Conservation (phyloP, 2,329 filamentous ascomycete genomes). For the Akanthomyces uredinophilus region DNA sequence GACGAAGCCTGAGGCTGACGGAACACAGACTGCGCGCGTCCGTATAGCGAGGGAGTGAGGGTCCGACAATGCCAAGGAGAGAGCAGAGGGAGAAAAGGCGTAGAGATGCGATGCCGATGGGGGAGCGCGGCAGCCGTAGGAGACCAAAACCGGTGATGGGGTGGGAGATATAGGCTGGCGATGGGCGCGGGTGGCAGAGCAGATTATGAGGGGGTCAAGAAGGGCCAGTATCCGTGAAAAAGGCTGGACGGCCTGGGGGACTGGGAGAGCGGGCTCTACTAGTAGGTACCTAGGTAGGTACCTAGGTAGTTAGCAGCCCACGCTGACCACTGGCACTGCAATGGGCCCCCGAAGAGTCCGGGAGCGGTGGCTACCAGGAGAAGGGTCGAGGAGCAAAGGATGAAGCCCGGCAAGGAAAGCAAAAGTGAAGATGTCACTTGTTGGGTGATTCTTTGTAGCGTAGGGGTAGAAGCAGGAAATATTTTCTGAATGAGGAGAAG, state of each 20-base stretch:
- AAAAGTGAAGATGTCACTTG: neutral
- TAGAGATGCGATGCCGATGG: constrained; percentile 7
- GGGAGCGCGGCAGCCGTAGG: neutral
- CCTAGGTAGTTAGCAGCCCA: neutral
- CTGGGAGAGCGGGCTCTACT: neutral
- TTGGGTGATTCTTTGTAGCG: neutral
- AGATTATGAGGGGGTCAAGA: constrained; percentile 14
- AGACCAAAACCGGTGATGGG: constrained; percentile 9
- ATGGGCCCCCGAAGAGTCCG: neutral
- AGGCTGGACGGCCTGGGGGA: constrained; percentile 1
- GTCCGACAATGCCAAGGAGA: neutral
- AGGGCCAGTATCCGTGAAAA: neutral
- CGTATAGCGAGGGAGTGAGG: constrained; percentile 7
- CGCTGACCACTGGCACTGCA: neutral
- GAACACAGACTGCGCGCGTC: constrained; percentile 9
- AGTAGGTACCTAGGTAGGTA: neutral
- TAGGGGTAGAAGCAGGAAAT: neutral
- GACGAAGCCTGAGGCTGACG: constrained; percentile 9
- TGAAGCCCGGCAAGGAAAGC: neutral
- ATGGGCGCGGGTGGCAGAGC: constrained; percentile 11
- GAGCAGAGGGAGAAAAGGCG: constrained; percentile 7
- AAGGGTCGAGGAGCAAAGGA: neutral
- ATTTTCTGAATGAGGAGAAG: neutral
- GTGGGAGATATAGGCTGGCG: constrained; percentile 4
- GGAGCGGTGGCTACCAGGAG: neutral